These are phyloP conservation scores for Botrytis tulipae DNA, from an alignment of 2,329 filamentous ascomycete species.

Conservation along the genomic window DNA sequence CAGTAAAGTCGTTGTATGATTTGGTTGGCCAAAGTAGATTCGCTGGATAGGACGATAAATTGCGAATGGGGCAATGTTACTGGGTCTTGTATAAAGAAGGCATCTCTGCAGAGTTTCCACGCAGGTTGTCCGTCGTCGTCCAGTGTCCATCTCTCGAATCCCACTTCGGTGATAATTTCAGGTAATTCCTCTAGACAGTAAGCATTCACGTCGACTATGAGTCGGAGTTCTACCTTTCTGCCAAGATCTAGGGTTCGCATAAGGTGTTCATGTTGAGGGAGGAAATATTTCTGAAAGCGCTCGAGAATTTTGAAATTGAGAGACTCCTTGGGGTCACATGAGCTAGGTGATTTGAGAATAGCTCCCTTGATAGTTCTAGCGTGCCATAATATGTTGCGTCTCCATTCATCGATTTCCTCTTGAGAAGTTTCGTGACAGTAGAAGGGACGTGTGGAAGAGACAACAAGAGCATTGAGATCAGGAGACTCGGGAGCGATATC, in stretches of 20 bases:
- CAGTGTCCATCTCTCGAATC: neutral
- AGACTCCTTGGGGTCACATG: rapidly evolving
- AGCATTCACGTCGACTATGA: neutral
- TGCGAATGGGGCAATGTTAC: neutral
- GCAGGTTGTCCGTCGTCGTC: neutral
- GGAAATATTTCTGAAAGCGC: neutral
- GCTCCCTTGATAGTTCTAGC: neutral
- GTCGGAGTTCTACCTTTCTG: rapidly evolving
- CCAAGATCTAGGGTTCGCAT: neutral
- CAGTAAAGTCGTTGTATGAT: neutral
- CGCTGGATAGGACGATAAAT: neutral
- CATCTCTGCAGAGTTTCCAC: neutral
- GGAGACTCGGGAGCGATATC: neutral
- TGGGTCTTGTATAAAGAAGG: neutral
- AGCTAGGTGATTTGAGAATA: neutral
- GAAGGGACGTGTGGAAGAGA: neutral
- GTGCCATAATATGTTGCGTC: neutral
- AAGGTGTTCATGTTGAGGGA: neutral
- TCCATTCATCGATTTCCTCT: neutral
- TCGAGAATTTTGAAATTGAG: neutral
- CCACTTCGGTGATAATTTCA: neutral
- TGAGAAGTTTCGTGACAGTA: neutral
- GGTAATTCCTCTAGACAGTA: neutral
- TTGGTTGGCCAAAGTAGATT: rapidly evolving
- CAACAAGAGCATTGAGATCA: neutral